Base-by-base conservation (phyloP, 1,284 basidiomycete genomes). In the Fistulina hepatica region DNA sequence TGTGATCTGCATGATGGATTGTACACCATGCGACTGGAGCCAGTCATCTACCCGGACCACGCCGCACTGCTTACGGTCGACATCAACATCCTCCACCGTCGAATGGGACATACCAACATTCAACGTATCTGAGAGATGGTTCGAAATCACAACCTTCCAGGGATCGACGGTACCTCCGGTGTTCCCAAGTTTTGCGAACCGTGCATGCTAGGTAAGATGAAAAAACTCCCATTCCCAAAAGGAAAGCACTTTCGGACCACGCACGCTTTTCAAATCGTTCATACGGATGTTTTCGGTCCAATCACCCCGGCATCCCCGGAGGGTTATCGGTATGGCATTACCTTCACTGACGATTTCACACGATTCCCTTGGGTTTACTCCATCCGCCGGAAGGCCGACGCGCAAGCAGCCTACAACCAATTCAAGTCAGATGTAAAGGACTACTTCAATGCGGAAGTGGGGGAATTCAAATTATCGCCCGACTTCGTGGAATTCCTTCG, bases 211-310 rank as follows among this genome's bases (percentile, higher is more conserved):
- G 52, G 43, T 19, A 59, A 59, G 38, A 43, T 51, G 41, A 47
- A 48, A 33, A 52, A 52, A 26, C 44, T 48, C 4, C 51, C 49
- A 4, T 56, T 55, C 38, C n/a, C n/a, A n/a, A 43, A 44, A 23
- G 38, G 37, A 31, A 21, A 38, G n/a, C 36, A 45, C 12, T 25
- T 39, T 7, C 37, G 43, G 3, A 44, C 48, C 6, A 48, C 40
- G n/a, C 25, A 42, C 8, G 44, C 49, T 0, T 40, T 57, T 2
- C 42, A 60, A 20, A 36, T 58, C 6, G 40, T 62, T 7, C 58
- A 58, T 35, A 50, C 49, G 0, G 57, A 63, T 33, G 39, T 61
- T 5, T 48, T 51, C 33, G 57, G 57, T 15, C 59, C 48, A 5
- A 44, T 58, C 17, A 46, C 44, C 17, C 48, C 45, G 6, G 22